Evolutionary conservation across 768 basidiomycete species (phyloP), one percentile per base, ranked within the genome.

Genomic region (Leucocoprinus birnbaumii): DNA sequence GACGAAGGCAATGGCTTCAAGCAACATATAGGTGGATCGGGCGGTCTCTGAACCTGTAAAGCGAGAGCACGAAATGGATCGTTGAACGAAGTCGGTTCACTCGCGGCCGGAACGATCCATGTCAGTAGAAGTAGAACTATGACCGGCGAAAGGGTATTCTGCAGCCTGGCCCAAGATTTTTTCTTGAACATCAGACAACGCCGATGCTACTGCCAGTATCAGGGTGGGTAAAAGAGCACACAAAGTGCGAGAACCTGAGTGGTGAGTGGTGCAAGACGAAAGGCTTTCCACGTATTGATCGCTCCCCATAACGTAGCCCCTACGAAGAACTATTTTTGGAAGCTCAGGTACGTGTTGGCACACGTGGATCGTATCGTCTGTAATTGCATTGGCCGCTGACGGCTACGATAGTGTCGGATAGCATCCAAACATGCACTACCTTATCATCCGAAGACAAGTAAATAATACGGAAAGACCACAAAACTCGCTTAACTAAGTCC

Each of bases 1-100:
- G 72, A 66, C 2, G 80, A 66, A 54, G 70, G 67, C 40, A 79
- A 62, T 3, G 86, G 80, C 44, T 79, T 84, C 51, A 92, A 72
- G 62, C 86, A 87, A 71, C 89, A 92, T 48, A 89, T 62, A 2
- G 84, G 87, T 8, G 67, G 79, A 44, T 83, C 80, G 8, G 83
- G 75, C 18, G 69, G 72, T 59, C 75, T 82, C 5, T 75, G 76
- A 5, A 72, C 74, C 2, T 69, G 77, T 5, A 77, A 59, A 18
- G 76, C 75, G 38, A 92, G 73, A 2, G 77, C 78, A 48, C 78
- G 76, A 68, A 91, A 85, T 0, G 77, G 83, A 68, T 91, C 80
- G 62, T 87, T 80, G 35, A 71, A 67, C 5, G 72, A 72, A 5
- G 59, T 68, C 3, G 68, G 62, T 55, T 63, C 64, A 16, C 73